Evolutionary conservation across 805 yeast species (phyloP).

Genomic region (Saccharomyces paradoxus): DNA sequence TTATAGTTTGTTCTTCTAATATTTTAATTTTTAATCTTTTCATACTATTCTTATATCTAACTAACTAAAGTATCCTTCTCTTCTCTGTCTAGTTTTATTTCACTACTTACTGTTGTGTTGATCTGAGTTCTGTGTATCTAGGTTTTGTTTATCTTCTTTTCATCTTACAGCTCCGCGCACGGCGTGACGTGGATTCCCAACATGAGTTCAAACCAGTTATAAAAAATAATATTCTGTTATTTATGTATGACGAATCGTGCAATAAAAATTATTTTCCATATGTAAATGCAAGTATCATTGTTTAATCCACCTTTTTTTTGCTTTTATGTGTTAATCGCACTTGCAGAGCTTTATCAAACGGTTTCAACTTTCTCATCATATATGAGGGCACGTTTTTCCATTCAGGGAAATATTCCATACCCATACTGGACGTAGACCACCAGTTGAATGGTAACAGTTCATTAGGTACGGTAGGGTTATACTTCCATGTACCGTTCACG

Average conservation of each 20-base stretch:
- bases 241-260: not conserved
- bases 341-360: slow-evolving; percentile 16
- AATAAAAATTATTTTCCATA: not conserved
- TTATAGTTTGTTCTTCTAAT: slow-evolving; percentile 1
- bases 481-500: slow-evolving; percentile 27
- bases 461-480: slow-evolving; percentile 20
- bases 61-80: not conserved
- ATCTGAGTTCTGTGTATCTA: no score
- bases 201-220: not conserved
- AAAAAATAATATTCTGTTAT: not conserved
- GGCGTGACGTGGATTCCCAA: no score
- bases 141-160: no score
- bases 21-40: not conserved
- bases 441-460: slow-evolving; percentile 19
- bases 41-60: not conserved
- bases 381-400: slow-evolving; percentile 25
- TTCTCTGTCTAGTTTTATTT: not conserved
- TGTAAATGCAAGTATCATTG: not conserved
- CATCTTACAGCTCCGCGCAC: no score
- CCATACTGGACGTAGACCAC: slow-evolving; percentile 26
- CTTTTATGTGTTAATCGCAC: not conserved
- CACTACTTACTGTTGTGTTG: no score
- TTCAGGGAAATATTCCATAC: slow-evolving; percentile 28
- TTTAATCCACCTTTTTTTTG: not conserved
- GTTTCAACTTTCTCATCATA: slow-evolving; percentile 19